These are phyloP conservation scores for Nidularia pulvinata DNA, from an alignment of 768 basidiomycete species.

Conservation along the genomic window DNA sequence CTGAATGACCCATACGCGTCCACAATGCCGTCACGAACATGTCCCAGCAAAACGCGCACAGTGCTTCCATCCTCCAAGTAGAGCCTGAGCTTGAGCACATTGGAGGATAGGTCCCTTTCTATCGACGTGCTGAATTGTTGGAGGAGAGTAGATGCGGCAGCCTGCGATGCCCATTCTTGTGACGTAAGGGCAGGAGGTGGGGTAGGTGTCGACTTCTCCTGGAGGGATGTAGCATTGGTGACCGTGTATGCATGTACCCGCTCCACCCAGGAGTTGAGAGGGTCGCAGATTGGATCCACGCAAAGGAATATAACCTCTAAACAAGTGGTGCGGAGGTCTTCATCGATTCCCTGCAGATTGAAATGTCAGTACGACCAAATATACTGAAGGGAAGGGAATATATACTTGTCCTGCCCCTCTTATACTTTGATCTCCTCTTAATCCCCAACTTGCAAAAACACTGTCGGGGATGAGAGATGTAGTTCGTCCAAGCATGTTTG, in stretches of 20 bases:
- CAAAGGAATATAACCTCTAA: conserved; percentile 78
- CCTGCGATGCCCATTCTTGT: background rate
- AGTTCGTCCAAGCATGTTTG: conserved; percentile 59
- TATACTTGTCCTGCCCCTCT: conserved; percentile 73
- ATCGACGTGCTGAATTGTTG: conserved; percentile 53
- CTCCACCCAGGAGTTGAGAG: conserved; percentile 66
- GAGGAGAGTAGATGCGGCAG: conserved; percentile 23
- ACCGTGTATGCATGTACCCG: conserved; percentile 27
- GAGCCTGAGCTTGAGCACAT: conserved; percentile 59
- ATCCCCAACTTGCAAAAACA: conserved; percentile 66
- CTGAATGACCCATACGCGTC: conserved; percentile 66
- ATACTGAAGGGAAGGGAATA: conserved; percentile 1
- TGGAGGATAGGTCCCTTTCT: conserved; percentile 52
- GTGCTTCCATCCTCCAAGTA: conserved; percentile 86
- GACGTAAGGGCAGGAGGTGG: conserved; percentile 5
- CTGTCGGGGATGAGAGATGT: conserved; percentile 66
- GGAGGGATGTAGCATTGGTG: background rate
- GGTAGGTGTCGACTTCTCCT: background rate
- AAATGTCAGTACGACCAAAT: background rate
- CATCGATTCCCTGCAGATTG: conserved; percentile 73
- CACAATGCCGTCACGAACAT: conserved; percentile 73
- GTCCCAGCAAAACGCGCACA: conserved; percentile 74
- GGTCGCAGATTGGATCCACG: conserved; percentile 52
- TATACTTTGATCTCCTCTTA: conserved; percentile 56
- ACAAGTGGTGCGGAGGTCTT: conserved; percentile 81